phyloP scores from a whole-genome alignment of 78 protist genomes.

The Speleostelium caveatum region DNA sequence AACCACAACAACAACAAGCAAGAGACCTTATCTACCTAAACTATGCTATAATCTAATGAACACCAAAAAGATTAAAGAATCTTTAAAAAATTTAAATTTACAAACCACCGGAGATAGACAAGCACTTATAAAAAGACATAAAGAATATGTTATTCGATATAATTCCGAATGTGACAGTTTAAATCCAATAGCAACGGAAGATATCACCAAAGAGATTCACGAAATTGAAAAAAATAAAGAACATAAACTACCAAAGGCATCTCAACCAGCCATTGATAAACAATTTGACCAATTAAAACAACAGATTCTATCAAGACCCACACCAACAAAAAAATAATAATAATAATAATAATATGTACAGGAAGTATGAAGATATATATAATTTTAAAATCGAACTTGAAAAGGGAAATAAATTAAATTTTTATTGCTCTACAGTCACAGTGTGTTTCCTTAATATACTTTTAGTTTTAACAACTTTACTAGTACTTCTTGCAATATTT shows the following conservation, averaged over 20 bases:
- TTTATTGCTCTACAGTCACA: slow-evolving; percentile 41
- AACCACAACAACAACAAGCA: background rate
- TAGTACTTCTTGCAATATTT: slow-evolving; percentile 10
- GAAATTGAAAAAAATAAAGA: slow-evolving; percentile 12
- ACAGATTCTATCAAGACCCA: background rate
- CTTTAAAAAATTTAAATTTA: slow-evolving; percentile 6
- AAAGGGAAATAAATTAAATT: too few relatives aligned
- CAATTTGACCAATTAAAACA: background rate
- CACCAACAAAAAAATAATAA: background rate
- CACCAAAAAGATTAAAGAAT: slow-evolving; percentile 22
- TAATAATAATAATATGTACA: background rate
- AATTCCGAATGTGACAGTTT: slow-evolving; percentile 47
- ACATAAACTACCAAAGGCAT: slow-evolving; percentile 14
- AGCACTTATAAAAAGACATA: slow-evolving; percentile 35
- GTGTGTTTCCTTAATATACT: slow-evolving; percentile 25
- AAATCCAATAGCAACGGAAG: slow-evolving; percentile 12
- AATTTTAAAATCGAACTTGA: too few relatives aligned
- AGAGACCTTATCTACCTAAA: slow-evolving; percentile 22
- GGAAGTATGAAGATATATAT: background rate
- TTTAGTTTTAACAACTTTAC: background rate
- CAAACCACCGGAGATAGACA: slow-evolving; percentile 30
- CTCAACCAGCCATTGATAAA: background rate
- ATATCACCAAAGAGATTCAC: slow-evolving; percentile 8
- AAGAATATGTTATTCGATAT: slow-evolving; percentile 21
- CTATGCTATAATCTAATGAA: slow-evolving; percentile 30